Percentiles rank a stretch among this genome's conserved stretches.
Conservation (phyloP, 768 basidiomycete genomes). For the Panaeolus cyanescens region DNA sequence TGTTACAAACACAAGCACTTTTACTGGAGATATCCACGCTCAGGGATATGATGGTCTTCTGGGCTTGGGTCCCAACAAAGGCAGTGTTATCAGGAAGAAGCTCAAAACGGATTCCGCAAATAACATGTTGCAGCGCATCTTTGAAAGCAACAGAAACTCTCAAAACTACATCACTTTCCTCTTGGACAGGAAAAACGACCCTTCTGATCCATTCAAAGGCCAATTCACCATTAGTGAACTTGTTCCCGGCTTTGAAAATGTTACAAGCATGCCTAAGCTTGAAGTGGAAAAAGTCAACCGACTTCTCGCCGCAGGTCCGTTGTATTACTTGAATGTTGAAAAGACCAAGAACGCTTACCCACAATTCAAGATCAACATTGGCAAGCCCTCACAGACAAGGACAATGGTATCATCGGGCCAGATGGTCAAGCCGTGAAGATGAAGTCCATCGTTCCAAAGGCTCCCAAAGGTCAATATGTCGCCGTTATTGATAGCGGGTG, state of each 20-base stretch:
- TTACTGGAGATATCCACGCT: slow-evolving; percentile 58
- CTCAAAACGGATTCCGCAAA: slow-evolving; percentile 50
- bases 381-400: slow-evolving; percentile 70
- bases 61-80: slow-evolving; percentile 77
- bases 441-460: slow-evolving; percentile 68
- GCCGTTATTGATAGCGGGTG: slow-evolving; percentile 77
- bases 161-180: slow-evolving; percentile 71
- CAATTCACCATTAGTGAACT: slow-evolving; percentile 72
- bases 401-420: slow-evolving; percentile 72
- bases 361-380: slow-evolving; percentile 68
- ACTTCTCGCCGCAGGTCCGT: slow-evolving; percentile 48
- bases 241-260: slow-evolving; percentile 60
- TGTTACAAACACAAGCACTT: slow-evolving; percentile 62
- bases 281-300: slow-evolving; percentile 65
- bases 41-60: slow-evolving; percentile 74
- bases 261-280: slow-evolving; percentile 64
- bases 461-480: slow-evolving; percentile 63
- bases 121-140: slow-evolving; percentile 65
- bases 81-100: slow-evolving; percentile 62
- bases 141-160: slow-evolving; percentile 54
- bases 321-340: not conserved
- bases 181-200: slow-evolving; percentile 61
- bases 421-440: slow-evolving; percentile 65
- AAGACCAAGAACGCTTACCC: not conserved
- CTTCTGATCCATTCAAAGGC: slow-evolving; percentile 52